Base-by-base conservation (phyloP, 1,284 basidiomycete species). In the Puccinia sorghi region DNA sequence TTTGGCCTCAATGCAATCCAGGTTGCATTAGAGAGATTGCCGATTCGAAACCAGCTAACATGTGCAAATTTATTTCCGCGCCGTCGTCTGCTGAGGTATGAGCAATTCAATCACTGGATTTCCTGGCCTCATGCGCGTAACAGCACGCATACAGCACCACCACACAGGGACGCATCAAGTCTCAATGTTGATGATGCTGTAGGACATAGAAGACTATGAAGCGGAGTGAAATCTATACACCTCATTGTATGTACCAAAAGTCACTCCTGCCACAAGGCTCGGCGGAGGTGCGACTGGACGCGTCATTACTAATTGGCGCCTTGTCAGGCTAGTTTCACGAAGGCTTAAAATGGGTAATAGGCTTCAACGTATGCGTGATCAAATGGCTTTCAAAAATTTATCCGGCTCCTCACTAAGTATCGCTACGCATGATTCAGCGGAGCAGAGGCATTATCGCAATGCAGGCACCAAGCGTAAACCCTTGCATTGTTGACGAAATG, bases 1-100 rank as follows among this genome's bases (percentile, higher is more conserved):
- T 39, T 32, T 46, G 61, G 39, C n/a, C n/a, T n/a, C n/a, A 41
- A 64, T 64, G 39, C 37, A 46, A 64, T 13, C 61, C 9, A 64
- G 39, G 37, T 9, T 39, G 12, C 4, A 41, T 20, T 63, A 7
- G n/a, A 64, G 39, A 64, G 61, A 64, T 46, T 64, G 39, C 39
- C 61, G 61, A 64, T 12, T 46, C 41, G 41, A 64, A 64, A n/a
- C n/a, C n/a, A 64, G 5, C 32, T 39, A 17, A 64, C 41, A 6
- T 43, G 61, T 25, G 9, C 41, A 43, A n/a, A n/a, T 13, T 20
- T 41, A 41, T 15, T n/a, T 41, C 3, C 32, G 41, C 11, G 27
- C 59, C n/a, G n/a, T n/a, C 32, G 5, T 63, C 32, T n/a, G 8
- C 17, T 25, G 37, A 56, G 3, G 6, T 64, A 22, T 46, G 25